Base-by-base conservation (phyloP, 2,329 filamentous ascomycete genomes). In the Alternaria angustiovoidea region DNA sequence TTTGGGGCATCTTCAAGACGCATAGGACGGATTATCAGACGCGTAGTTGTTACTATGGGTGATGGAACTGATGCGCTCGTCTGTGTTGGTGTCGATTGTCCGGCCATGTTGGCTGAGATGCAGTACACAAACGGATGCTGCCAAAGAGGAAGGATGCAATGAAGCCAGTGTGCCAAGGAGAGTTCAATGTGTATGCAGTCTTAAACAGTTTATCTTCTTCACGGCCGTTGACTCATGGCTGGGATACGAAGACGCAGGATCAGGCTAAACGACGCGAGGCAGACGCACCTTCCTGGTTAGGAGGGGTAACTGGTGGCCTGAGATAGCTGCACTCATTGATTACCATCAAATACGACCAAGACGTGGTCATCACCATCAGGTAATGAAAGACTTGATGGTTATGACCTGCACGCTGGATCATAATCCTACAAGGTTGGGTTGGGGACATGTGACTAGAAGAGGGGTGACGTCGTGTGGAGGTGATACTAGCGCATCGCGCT, bases 11-110 rank as follows among this genome's bases (percentile, higher is more conserved):
- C 79, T 57, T 67, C 62, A 8, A 70, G 68, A 55, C 73, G 73
- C 67, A 77, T 70, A 28, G 69, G 65, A 5, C 78, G 75, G 49
- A 79, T 60, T 1, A 67, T 49, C 20, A 78, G 69, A 36, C 70
- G 67, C 2, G 62, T 16, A 9, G 74, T 74, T 16, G 62, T 70
- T 54, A 76, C 34, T 49, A 79, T 73, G 20, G 76, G 69, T 7
- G 57, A 1, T 7, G 77, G 77, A 26, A 72, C 62, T 11, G 71
- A 69, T 7, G 53, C 47, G 16, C 53, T 43, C 47, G 71, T 63
- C 30, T 64, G 61, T 20, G 64, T 55, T 39, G 66, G 56, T 16
- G 63, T 67, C 34, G 66, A 18, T 54, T 66, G 58, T 9, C 59
- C 54, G 54, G 62, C 58, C 69, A 71, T 73, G n/a, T 18, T 64